phyloP scores from a whole-genome alignment of 2,329 filamentous ascomycete species.

The Ramularia collo-cygni region DNA sequence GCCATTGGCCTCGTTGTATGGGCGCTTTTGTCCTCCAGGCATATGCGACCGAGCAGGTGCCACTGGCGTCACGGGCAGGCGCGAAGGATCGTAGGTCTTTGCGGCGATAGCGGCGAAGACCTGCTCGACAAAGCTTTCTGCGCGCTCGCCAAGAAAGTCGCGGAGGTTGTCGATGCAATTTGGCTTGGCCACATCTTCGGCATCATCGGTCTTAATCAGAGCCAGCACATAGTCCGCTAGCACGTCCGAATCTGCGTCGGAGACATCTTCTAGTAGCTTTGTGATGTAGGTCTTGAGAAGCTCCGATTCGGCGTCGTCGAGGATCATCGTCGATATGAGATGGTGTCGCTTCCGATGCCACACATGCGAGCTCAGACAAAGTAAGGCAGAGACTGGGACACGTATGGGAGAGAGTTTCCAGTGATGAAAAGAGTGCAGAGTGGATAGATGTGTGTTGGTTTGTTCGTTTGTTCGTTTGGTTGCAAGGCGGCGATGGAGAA shows the following conservation, averaged over 20 bases:
- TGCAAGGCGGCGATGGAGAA: no score
- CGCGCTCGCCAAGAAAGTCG: constrained; percentile 66
- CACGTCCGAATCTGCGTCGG: constrained; percentile 73
- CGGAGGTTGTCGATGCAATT: constrained; percentile 66
- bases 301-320: constrained; percentile 48
- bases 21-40: constrained; percentile 43
- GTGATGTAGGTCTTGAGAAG: constrained; percentile 71
- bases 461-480: no score
- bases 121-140: constrained; percentile 60
- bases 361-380: no score
- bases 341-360: no score
- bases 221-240: constrained; percentile 80
- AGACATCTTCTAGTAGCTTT: constrained; percentile 65
- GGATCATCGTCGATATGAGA: constrained; percentile 45
- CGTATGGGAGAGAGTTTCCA: no score
- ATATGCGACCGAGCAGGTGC: constrained; percentile 16
- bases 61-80: constrained; percentile 12
- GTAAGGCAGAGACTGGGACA: no score
- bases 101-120: constrained; percentile 60
- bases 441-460: no score
- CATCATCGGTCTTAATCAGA: constrained; percentile 63
- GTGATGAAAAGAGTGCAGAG: no score
- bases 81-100: constrained; percentile 38
- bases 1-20: constrained; percentile 47
- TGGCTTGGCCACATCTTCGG: constrained; percentile 55